A percentile compares a stretch with the other conserved stretches of the same genome.
These are phyloP conservation scores for Mucor racemosus DNA, from an alignment of 371 early-diverging fungal genomes.

Conservation along the genomic window DNA sequence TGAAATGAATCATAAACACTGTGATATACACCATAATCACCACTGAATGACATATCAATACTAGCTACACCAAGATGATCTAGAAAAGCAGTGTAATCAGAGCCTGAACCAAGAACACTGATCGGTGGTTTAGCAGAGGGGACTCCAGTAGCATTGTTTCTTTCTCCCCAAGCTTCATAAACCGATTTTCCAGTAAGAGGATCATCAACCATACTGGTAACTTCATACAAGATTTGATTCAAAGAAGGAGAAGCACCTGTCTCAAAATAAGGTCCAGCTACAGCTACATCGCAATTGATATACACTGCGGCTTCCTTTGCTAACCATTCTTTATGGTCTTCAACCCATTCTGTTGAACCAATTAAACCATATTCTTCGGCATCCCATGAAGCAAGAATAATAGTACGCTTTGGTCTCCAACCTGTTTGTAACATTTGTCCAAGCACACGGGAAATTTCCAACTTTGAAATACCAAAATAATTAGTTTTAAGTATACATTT, in stretches of 20 bases:
- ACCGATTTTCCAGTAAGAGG: conserved; percentile 52
- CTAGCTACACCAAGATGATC: conserved; percentile 66
- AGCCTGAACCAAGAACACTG: conserved; percentile 57
- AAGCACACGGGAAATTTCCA: conserved; percentile 61
- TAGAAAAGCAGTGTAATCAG: conserved; percentile 65
- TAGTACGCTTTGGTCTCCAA: conserved; percentile 71
- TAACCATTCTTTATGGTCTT: conserved; percentile 63
- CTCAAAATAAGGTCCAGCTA: conserved; percentile 52
- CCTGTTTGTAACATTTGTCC: conserved; percentile 62
- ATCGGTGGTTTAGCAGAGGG: conserved; percentile 22
- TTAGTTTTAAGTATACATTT: not conserved
- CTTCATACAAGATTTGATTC: conserved; percentile 51
- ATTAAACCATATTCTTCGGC: conserved; percentile 70
- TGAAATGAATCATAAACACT: conserved; percentile 67
- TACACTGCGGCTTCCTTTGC: conserved; percentile 60
- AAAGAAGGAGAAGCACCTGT: conserved; percentile 62
- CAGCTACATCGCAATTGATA: conserved; percentile 64
- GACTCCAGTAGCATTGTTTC: conserved; percentile 8
- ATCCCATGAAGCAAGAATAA: conserved; percentile 74
- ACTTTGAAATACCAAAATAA: conserved; percentile 9
- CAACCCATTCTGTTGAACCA: conserved; percentile 79
- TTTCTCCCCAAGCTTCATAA: conserved; percentile 56
- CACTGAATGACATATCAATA: conserved; percentile 54
- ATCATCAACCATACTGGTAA: conserved; percentile 52
- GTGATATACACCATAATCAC: conserved; percentile 66